phyloP scores from a whole-genome alignment of 129 eudicot genomes.

The Calendula officinalis region DNA sequence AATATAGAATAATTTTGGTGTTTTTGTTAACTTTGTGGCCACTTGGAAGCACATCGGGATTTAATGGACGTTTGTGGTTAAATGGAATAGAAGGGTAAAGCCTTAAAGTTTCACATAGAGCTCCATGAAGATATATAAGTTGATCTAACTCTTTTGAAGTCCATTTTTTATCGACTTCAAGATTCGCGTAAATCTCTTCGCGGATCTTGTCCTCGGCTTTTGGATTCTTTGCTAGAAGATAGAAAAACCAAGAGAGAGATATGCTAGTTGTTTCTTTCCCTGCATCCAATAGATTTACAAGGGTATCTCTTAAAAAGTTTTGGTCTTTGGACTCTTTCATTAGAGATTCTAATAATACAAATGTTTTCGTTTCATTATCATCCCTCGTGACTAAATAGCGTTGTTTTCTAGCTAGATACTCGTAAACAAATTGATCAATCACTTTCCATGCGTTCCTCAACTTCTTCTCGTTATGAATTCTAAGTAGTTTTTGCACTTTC shows the following conservation, averaged over 20 bases:
- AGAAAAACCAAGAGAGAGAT: conserved; percentile 48
- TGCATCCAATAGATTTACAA: conserved; percentile 37
- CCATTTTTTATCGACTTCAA: neutral
- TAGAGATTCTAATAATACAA: neutral
- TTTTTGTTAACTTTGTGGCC: conserved; percentile 38
- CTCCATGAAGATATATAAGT: conserved; percentile 49
- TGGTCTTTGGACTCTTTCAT: neutral
- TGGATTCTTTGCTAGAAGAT: conserved; percentile 37
- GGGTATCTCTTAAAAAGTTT: conserved; percentile 31
- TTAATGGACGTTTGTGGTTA: conserved; percentile 4
- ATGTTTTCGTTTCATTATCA: neutral
- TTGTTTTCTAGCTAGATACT: conserved; percentile 9
- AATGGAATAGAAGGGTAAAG: conserved; percentile 55
- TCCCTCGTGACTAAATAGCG: neutral
- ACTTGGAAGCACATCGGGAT: conserved; percentile 45
- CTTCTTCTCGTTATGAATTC: conserved; percentile 45
- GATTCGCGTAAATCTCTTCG: conserved; percentile 31
- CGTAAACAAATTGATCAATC: conserved; percentile 28
- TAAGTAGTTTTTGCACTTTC: conserved; percentile 43
- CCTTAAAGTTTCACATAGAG: conserved; percentile 48
- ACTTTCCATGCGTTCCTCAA: conserved; percentile 25
- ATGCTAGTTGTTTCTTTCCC: conserved; percentile 46
- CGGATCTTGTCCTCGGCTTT: conserved; percentile 29
- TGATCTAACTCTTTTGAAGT: conserved; percentile 10
- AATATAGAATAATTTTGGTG: conserved; percentile 31